A percentile compares a stretch with the other conserved stretches of the same genome.
Conservation (phyloP, 106 monocot genomes). For the Vanilla planifolia region DNA sequence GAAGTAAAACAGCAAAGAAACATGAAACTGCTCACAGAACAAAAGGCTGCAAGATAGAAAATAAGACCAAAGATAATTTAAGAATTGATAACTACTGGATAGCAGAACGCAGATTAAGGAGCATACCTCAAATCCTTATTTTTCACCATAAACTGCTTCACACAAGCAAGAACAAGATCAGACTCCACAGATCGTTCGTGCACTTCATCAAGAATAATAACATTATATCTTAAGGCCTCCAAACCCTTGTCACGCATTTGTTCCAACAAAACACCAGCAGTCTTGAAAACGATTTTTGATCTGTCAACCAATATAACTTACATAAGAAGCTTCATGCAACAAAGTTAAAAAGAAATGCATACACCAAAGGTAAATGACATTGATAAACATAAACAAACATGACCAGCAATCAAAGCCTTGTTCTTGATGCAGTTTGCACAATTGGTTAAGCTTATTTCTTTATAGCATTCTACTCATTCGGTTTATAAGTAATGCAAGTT, state of each 20-base stretch:
- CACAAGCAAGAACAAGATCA: constrained; percentile 81
- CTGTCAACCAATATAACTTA: constrained; percentile 20
- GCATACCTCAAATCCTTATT: constrained; percentile 57
- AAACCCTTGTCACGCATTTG: constrained; percentile 80
- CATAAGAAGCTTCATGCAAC: background rate
- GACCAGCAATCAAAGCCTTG: too few relatives aligned
- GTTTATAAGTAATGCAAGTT: too few relatives aligned
- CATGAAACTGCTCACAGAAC: background rate
- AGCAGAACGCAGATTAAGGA: too few relatives aligned
- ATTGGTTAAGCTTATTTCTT: too few relatives aligned
- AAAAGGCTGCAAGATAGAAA: background rate
- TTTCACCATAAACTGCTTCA: constrained; percentile 78
- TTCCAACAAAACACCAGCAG: constrained; percentile 79
- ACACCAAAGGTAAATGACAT: too few relatives aligned
- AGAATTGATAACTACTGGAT: constrained; percentile 1
- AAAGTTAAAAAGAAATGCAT: constrained; percentile 5
- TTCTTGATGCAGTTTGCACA: too few relatives aligned
- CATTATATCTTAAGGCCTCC: constrained; percentile 71
- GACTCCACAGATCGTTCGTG: constrained; percentile 92
- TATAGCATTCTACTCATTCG: too few relatives aligned
- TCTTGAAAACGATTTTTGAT: constrained; percentile 81
- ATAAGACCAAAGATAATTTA: background rate
- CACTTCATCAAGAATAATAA: constrained; percentile 88
- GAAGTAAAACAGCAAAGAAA: background rate
- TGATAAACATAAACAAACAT: too few relatives aligned